A percentile compares a stretch with the other conserved stretches of the same genome.
phyloP scores from a whole-genome alignment of 2,329 filamentous ascomycete species.

The Fusarium pseudoanthophilum region DNA sequence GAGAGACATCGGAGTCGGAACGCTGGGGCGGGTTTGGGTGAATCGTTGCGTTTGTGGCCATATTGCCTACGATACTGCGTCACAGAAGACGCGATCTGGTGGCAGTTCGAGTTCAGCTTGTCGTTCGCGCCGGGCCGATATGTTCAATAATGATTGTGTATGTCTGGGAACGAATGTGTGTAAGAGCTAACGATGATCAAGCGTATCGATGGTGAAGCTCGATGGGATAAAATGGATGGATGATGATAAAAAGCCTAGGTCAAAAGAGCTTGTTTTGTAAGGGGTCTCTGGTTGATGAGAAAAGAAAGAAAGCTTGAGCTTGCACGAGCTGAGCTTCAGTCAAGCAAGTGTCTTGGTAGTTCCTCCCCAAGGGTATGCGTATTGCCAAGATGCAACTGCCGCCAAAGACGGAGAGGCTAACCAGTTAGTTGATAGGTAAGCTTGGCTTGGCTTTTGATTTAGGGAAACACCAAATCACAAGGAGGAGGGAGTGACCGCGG shows the following conservation, averaged over 20 bases:
- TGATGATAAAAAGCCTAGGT: not conserved
- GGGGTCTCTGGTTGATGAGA: not conserved
- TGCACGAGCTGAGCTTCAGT: slow-evolving; percentile 22
- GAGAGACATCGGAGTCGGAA: slow-evolving; percentile 58
- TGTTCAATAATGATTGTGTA: slow-evolving; percentile 1
- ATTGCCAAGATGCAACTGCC: slow-evolving; percentile 34
- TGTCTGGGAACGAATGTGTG: slow-evolving; percentile 17
- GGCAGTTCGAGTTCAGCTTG: slow-evolving; percentile 1
- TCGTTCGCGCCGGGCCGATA: not conserved
- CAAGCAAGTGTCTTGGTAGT: slow-evolving; percentile 15
- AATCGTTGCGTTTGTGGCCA: slow-evolving; percentile 39
- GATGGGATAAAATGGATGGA: slow-evolving; percentile 4
- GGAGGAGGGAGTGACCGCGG: not conserved
- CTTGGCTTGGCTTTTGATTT: slow-evolving; percentile 29
- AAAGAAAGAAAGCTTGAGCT: slow-evolving; percentile 17
- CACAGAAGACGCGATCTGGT: slow-evolving; percentile 2
- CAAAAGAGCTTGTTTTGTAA: not conserved
- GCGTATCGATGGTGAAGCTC: slow-evolving; percentile 9
- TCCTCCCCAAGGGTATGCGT: slow-evolving; percentile 11
- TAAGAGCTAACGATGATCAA: slow-evolving; percentile 3
- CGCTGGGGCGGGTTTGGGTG: slow-evolving; percentile 45
- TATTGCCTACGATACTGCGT: slow-evolving; percentile 17
- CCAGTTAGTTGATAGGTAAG: slow-evolving; percentile 20
- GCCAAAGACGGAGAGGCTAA: slow-evolving; percentile 37
- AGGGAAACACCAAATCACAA: slow-evolving; percentile 29